Evolutionary conservation across 164 flowering plant species (phyloP), one percentile per base, ranked within the genome.

Genomic region (Liriodendron chinense): DNA sequence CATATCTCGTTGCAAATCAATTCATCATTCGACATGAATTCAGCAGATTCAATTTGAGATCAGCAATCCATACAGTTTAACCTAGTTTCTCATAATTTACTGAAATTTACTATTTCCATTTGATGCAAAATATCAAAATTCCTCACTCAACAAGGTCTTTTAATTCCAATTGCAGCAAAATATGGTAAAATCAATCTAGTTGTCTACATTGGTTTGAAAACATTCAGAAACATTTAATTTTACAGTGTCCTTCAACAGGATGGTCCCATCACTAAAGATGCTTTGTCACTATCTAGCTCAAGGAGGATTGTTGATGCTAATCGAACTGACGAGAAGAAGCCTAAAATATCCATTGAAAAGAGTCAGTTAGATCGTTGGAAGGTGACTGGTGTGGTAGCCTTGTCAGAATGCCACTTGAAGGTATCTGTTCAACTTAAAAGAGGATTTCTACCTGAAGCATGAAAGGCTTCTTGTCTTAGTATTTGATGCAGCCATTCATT

Each of bases 221-320:
- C 24, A 26, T 64, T 23, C 26, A 12, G 34, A 64, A n/a, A 23
- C 22, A 26, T 23, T 64, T 64, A 21, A 65, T 20, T 68, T 74
- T 71, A 2, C 14, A 50, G 21, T 69, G 43, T 68, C 16, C 59
- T 77, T 73, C 71, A 71, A 68, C 81, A 94, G 98, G 94, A 84
- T 76, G 97, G 95, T 48, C 93, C 94, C 8, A 87, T 90, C 21
- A 80, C 82, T 5, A 89, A 88, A 79, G 87, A 87, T 25, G 85
- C 88, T 25, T 48, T 77, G 21, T 75, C 76, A 2, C 61, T 72
- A 21, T 77, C 84, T 5, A 83, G 65, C 62, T 78, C 78, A 22
- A 86, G 85, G 82, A 77, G 74, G 26, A 71, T 66, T 49, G 48
- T 53, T 16, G 77, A 71, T 69, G 61, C 72, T 59, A 50, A 66